phyloP scores from a whole-genome alignment of 2,329 filamentous ascomycete species.

The Claviceps sp. region DNA sequence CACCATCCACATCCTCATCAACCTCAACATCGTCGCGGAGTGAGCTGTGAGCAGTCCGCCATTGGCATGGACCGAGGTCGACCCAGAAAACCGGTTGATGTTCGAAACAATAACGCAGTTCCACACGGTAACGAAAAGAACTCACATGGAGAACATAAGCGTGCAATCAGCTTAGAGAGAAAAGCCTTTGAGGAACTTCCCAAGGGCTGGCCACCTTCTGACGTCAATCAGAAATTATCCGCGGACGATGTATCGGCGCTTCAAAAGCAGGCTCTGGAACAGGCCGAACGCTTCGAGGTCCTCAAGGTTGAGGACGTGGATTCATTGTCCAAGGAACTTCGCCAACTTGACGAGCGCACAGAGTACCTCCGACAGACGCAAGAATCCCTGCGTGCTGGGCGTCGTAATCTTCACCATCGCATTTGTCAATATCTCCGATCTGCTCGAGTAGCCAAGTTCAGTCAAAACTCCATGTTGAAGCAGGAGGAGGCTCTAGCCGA shows the following conservation, averaged over 20 bases:
- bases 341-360: conserved; percentile 61
- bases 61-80: conserved; percentile 46
- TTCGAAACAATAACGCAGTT: conserved; percentile 22
- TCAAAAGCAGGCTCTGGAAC: conserved; percentile 47
- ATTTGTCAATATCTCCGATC: conserved; percentile 68
- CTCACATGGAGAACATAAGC: conserved; percentile 15
- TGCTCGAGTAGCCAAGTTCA: conserved; percentile 57
- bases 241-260: conserved; percentile 35
- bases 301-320: conserved; percentile 49
- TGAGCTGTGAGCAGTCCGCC: conserved; percentile 42
- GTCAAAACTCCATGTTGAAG: conserved; percentile 60
- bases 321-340: conserved; percentile 57
- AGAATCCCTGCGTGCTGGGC: conserved; percentile 58
- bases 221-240: conserved; percentile 36
- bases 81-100: conserved; percentile 40
- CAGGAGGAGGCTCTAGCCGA: conserved; percentile 70
- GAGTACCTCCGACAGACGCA: conserved; percentile 69
- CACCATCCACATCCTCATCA: no score
- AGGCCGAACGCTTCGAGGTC: conserved; percentile 52
- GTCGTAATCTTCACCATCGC: conserved; percentile 61
- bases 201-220: conserved; percentile 38
- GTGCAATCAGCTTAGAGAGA: conserved; percentile 37
- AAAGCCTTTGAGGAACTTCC: conserved; percentile 49
- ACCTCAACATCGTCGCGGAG: conserved; percentile 14
- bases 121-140: conserved; percentile 24